Conservation (phyloP, 176 grass and related monocot species). For the Poa annua region DNA sequence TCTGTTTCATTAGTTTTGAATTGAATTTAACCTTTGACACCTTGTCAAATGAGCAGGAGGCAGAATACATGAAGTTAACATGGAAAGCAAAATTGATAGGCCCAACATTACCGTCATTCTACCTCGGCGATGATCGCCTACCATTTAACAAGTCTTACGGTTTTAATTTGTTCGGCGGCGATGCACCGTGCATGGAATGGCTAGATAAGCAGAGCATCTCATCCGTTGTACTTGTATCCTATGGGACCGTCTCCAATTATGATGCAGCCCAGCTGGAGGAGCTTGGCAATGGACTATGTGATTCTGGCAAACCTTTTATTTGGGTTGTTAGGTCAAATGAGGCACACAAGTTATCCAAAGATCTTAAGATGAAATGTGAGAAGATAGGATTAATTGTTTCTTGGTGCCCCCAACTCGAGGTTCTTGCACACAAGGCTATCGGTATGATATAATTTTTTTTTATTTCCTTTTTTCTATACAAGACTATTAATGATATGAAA, state of each 20-base stretch:
- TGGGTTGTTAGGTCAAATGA: constrained; percentile 27
- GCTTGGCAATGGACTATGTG: neutral
- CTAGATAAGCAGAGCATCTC: neutral
- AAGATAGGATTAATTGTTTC: neutral
- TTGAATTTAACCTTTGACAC: neutral
- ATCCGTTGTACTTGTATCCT: constrained; percentile 41
- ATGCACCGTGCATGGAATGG: neutral
- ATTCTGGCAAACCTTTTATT: neutral
- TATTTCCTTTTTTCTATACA: neutral
- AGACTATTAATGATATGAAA: neutral
- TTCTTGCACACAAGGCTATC: neutral
- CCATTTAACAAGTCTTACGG: constrained; percentile 37
- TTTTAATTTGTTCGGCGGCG: constrained; percentile 22
- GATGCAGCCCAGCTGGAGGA: neutral
- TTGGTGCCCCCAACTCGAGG: neutral
- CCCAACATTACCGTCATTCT: constrained; percentile 19
- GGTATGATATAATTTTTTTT: neutral
- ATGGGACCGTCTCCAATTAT: constrained; percentile 3
- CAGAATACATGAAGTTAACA: constrained; percentile 11
- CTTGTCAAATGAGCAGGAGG: constrained; percentile 6
- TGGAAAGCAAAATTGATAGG: constrained; percentile 44
- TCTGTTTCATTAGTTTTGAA: neutral
- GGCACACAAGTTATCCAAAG: neutral
- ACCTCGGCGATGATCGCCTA: constrained; percentile 17
- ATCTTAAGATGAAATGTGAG: constrained; percentile 1